These are phyloP conservation scores for Phytophthora aleatoria DNA, from an alignment of 352 stramenopile genomes.

Conservation along the genomic window DNA sequence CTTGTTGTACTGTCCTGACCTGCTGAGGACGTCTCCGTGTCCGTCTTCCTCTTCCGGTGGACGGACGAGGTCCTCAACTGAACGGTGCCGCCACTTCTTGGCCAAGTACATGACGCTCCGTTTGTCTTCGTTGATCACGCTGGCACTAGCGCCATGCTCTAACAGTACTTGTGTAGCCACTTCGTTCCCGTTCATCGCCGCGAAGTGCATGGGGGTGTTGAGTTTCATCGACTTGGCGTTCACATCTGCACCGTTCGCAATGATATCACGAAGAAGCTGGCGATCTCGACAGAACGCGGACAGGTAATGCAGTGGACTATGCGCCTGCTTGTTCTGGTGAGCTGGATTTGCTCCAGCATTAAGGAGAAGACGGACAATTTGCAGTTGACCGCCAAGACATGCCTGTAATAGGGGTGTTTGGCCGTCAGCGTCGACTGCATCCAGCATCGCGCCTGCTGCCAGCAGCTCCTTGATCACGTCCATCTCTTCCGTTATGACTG, in stretches of 20 bases:
- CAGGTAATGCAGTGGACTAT: slow-evolving; percentile 70
- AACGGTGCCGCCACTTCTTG: slow-evolving; percentile 75
- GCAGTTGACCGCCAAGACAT: slow-evolving; percentile 56
- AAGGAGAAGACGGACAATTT: slow-evolving; percentile 55
- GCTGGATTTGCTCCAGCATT: slow-evolving; percentile 52
- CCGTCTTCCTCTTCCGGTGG: slow-evolving; percentile 42
- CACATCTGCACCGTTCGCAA: slow-evolving; percentile 57
- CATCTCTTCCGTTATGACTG: slow-evolving; percentile 62
- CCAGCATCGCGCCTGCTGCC: slow-evolving; percentile 49
- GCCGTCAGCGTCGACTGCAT: slow-evolving; percentile 62
- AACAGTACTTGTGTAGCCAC: slow-evolving; percentile 63
- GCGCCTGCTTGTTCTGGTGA: slow-evolving; percentile 73
- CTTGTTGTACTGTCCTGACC: slow-evolving; percentile 14
- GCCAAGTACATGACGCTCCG: slow-evolving; percentile 73
- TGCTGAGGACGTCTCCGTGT: slow-evolving; percentile 10
- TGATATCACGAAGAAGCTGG: slow-evolving; percentile 49
- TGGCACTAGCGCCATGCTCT: slow-evolving; percentile 60
- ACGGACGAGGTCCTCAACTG: slow-evolving; percentile 60
- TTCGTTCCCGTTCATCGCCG: slow-evolving; percentile 79
- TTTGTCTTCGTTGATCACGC: slow-evolving; percentile 78
- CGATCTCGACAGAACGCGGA: slow-evolving; percentile 65
- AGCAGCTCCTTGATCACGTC: slow-evolving; percentile 53
- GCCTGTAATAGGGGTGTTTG: slow-evolving; percentile 68
- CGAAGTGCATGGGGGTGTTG: slow-evolving; percentile 79
- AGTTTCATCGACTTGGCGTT: slow-evolving; percentile 76